A percentile compares a stretch with the other conserved stretches of the same genome.
phyloP scores from a whole-genome alignment of 768 basidiomycete genomes.

The Peribolospora baueri region DNA sequence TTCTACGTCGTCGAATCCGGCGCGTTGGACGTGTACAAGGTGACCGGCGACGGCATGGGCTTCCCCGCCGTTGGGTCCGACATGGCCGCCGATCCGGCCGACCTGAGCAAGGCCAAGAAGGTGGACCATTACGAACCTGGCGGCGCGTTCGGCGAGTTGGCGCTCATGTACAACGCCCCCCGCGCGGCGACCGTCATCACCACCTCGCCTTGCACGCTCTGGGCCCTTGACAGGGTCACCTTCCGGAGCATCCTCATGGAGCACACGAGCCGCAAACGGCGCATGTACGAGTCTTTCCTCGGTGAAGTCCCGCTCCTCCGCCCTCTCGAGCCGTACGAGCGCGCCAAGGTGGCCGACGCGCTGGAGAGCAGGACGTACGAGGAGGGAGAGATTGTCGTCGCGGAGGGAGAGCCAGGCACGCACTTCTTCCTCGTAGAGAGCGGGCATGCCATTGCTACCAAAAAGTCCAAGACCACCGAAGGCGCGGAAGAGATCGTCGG shows the following conservation, averaged over 20 bases:
- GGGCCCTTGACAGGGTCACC: constrained; percentile 90
- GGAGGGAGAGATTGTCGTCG: constrained; percentile 68
- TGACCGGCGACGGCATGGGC: constrained; percentile 26
- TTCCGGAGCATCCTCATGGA: constrained; percentile 95
- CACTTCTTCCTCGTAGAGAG: constrained; percentile 96
- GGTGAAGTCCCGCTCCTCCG: constrained; percentile 69
- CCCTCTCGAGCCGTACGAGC: constrained; percentile 60
- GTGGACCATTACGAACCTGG: constrained; percentile 68
- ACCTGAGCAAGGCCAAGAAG: constrained; percentile 29
- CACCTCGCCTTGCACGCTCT: constrained; percentile 54
- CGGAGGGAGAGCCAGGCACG: constrained; percentile 82
- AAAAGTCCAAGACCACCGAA: constrained; percentile 38
- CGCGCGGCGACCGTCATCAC: constrained; percentile 84
- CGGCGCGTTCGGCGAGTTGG: constrained; percentile 79
- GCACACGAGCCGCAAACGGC: constrained; percentile 64
- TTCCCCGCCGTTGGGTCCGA: constrained; percentile 1
- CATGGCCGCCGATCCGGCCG: constrained; percentile 14
- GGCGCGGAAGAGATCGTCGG: constrained; percentile 44
- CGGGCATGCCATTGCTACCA: constrained; percentile 68
- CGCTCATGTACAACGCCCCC: constrained; percentile 92
- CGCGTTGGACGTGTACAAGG: constrained; percentile 52
- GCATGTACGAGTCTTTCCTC: constrained; percentile 91
- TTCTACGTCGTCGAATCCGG: constrained; percentile 94
- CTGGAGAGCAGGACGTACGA: constrained; percentile 56
- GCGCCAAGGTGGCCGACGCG: constrained; percentile 93